Percentiles rank a stretch among this genome's conserved stretches.
Evolutionary conservation across 306 rosid genomes (phyloP).

Genomic region (Prunus mume): DNA sequence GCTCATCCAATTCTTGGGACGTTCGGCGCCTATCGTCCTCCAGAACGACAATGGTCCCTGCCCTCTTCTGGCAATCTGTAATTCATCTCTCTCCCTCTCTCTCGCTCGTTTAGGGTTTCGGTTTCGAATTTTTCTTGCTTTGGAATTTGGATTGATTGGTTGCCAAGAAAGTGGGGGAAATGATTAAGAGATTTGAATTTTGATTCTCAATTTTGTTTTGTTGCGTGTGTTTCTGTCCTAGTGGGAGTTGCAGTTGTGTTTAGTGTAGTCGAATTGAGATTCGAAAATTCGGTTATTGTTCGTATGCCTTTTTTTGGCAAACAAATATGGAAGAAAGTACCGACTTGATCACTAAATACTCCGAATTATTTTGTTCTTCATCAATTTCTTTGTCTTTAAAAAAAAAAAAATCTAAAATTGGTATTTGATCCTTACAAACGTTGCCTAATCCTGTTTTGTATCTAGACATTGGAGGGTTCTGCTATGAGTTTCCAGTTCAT

Average conservation of each 20-base stretch:
- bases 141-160: constrained; percentile 2
- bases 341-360: background rate
- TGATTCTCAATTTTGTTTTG: background rate
- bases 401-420: background rate
- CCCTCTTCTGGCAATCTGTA: constrained; percentile 98
- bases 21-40: constrained; percentile 83
- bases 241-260: background rate
- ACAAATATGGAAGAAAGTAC: background rate
- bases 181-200: constrained; percentile 10
- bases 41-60: constrained; percentile 99
- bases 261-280: constrained; percentile 4
- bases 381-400: background rate
- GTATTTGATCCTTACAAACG: background rate
- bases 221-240: constrained; percentile 4
- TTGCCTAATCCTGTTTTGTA: background rate
- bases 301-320: background rate
- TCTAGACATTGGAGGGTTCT: background rate
- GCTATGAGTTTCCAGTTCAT: background rate
- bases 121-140: background rate
- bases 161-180: background rate
- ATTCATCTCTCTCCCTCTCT: constrained; percentile 24
- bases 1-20: constrained; percentile 81
- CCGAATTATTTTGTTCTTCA: background rate
- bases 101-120: constrained; percentile 16
- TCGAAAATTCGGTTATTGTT: background rate